Percentiles rank a stretch among this genome's conserved stretches.
Evolutionary conservation across 2,329 filamentous ascomycete species (phyloP).

Genomic region (Ambrosiella xylebori): DNA sequence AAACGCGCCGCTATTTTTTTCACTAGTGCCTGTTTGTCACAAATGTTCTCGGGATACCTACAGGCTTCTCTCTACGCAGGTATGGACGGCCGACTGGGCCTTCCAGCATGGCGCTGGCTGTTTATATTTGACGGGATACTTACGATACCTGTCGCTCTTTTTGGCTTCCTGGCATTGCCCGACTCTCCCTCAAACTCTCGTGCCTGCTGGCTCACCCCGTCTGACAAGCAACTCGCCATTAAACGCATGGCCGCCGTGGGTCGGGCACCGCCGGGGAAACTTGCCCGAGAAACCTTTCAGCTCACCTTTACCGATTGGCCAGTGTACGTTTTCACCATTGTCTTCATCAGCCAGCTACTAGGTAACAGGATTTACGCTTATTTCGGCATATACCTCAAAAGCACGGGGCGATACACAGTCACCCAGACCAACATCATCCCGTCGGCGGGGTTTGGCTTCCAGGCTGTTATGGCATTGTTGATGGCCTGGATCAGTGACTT

Average conservation of each 20-base stretch:
- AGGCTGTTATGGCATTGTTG: slow-evolving; percentile 31
- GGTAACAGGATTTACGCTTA: slow-evolving; percentile 23
- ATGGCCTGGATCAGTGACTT: slow-evolving; percentile 37
- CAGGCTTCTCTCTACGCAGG: slow-evolving; percentile 25
- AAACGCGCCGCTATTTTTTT: slow-evolving; percentile 28
- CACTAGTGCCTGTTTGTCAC: slow-evolving; percentile 21
- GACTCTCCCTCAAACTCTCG: slow-evolving; percentile 19
- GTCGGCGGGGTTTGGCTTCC: slow-evolving; percentile 23
- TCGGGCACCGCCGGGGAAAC: slow-evolving; percentile 19
- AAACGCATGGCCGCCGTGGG: slow-evolving; percentile 19
- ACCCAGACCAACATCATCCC: slow-evolving; percentile 35
- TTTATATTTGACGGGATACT: slow-evolving; percentile 28
- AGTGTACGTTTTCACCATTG: slow-evolving; percentile 20
- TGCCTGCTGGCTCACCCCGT: slow-evolving; percentile 18
- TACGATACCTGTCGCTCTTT: slow-evolving; percentile 19
- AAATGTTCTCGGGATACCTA: slow-evolving; percentile 28
- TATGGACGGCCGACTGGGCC: slow-evolving; percentile 22
- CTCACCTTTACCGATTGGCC: slow-evolving; percentile 19
- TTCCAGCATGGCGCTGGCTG: slow-evolving; percentile 28
- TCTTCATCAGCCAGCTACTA: slow-evolving; percentile 20
- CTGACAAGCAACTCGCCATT: slow-evolving; percentile 18
- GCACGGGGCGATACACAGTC: slow-evolving; percentile 18
- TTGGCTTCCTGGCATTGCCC: slow-evolving; percentile 21
- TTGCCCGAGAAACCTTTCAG: slow-evolving; percentile 18
- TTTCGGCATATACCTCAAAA: slow-evolving; percentile 22